Evolutionary conservation across 1,284 basidiomycete genomes (phyloP).

Genomic region (Lignosus rhinocerotis): DNA sequence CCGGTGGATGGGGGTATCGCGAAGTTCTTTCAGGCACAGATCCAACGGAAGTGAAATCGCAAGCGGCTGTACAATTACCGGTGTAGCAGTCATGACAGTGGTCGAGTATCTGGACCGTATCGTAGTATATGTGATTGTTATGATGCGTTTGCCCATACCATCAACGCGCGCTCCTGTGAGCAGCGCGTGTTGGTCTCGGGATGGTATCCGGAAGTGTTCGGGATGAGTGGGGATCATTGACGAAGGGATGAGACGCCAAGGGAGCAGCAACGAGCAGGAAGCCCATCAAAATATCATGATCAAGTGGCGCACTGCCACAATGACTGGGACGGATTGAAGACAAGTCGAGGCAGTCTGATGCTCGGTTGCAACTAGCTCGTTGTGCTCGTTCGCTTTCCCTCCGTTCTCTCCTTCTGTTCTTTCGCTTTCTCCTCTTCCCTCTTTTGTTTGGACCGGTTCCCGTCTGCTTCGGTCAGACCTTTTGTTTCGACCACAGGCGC

Average conservation of each 20-base stretch:
- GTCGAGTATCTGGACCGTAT: no score
- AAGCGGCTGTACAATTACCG: no score
- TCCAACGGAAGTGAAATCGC: no score
- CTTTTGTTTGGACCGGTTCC: slow-evolving; percentile 44
- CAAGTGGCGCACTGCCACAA: slow-evolving; percentile 16
- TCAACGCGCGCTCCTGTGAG: not conserved
- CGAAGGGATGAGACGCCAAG: slow-evolving; percentile 7
- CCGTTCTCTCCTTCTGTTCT: slow-evolving; percentile 26
- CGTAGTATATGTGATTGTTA: not conserved
- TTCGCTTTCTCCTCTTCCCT: slow-evolving; percentile 28
- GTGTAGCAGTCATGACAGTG: not conserved
- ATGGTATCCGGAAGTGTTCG: not conserved
- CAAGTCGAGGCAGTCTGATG: slow-evolving; percentile 16
- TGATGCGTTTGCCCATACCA: not conserved
- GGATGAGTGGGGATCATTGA: not conserved
- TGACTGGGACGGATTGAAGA: slow-evolving; percentile 20
- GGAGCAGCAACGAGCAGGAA: slow-evolving; percentile 11
- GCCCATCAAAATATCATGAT: slow-evolving; percentile 22
- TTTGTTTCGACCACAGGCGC: slow-evolving; percentile 34
- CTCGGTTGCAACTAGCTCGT: no score
- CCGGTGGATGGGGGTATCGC: slow-evolving; percentile 60
- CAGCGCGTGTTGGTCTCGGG: not conserved
- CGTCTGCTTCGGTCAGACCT: slow-evolving; percentile 41
- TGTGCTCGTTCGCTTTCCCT: slow-evolving; percentile 18
- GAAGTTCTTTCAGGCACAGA: slow-evolving; percentile 60